Evolutionary conservation across 805 yeast species (phyloP).

Genomic region (Yamadazyma insecticola): DNA sequence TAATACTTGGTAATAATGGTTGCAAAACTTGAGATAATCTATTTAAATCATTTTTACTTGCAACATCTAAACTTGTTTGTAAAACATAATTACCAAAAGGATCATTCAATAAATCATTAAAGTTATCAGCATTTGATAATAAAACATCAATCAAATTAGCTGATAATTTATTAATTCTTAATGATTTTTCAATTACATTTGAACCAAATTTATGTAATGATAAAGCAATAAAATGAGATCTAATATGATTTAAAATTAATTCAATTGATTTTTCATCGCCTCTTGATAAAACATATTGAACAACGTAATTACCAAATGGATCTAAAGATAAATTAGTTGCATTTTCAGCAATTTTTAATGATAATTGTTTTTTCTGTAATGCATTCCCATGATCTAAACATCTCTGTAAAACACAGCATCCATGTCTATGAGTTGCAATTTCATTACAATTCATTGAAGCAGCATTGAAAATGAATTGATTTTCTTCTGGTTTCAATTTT

Average conservation of each 20-base stretch:
- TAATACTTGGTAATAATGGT: slow-evolving; percentile 73
- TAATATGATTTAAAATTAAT: slow-evolving; percentile 32
- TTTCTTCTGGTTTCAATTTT: slow-evolving; percentile 57
- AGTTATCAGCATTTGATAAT: slow-evolving; percentile 28
- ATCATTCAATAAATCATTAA: slow-evolving; percentile 47
- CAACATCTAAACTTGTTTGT: slow-evolving; percentile 57
- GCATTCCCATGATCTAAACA: slow-evolving; percentile 85
- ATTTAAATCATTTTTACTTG: slow-evolving; percentile 46
- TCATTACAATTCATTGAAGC: slow-evolving; percentile 68
- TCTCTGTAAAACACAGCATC: slow-evolving; percentile 94
- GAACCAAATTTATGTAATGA: slow-evolving; percentile 61
- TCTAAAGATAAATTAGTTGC: slow-evolving; percentile 74
- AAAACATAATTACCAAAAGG: slow-evolving; percentile 58
- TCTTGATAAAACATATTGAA: slow-evolving; percentile 77
- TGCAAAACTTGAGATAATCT: slow-evolving; percentile 55
- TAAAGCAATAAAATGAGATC: slow-evolving; percentile 35
- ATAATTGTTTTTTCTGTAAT: slow-evolving; percentile 64
- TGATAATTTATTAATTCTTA: slow-evolving; percentile 44
- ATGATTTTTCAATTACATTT: slow-evolving; percentile 54
- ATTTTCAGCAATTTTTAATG: slow-evolving; percentile 61
- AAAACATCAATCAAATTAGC: slow-evolving; percentile 42
- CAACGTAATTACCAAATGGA: slow-evolving; percentile 96
- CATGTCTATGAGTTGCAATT: slow-evolving; percentile 94
- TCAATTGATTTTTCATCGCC: slow-evolving; percentile 34
- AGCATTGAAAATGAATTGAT: slow-evolving; percentile 87